Evolutionary conservation across 1,284 basidiomycete species (phyloP).

Genomic region (Malassezia sp.): DNA sequence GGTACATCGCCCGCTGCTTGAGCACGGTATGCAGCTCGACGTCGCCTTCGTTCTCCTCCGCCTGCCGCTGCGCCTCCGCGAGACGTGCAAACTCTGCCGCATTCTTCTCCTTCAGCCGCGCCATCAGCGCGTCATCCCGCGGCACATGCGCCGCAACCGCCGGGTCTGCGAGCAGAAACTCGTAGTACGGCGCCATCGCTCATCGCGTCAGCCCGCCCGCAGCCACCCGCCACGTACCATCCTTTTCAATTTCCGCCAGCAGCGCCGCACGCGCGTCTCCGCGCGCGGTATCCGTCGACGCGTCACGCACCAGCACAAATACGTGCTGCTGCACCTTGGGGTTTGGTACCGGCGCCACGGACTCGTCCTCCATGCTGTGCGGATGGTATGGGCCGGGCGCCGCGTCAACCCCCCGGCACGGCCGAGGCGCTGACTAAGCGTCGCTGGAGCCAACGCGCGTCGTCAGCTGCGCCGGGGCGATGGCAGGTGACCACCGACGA

Average conservation of each 20-base stretch:
- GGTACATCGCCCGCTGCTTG: conserved; percentile 71
- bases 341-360: conserved; percentile 40
- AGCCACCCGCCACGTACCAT: conserved; percentile 54
- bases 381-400: conserved; percentile 11
- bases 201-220: conserved; percentile 13
- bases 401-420: conserved; percentile 3
- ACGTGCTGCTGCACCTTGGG: conserved; percentile 41
- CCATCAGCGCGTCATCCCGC: conserved; percentile 56
- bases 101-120: conserved; percentile 64
- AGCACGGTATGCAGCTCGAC: conserved; percentile 81
- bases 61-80: conserved; percentile 69
- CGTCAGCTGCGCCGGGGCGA: background rate
- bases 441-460: conserved; percentile 10
- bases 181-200: conserved; percentile 45
- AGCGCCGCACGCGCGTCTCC: conserved; percentile 51
- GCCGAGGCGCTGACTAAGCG: conserved; percentile 13
- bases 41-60: conserved; percentile 82
- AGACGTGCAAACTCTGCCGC: conserved; percentile 63
- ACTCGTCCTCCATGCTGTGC: conserved; percentile 41
- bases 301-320: conserved; percentile 46
- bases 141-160: conserved; percentile 40
- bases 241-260: conserved; percentile 67
- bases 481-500: background rate
- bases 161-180: conserved; percentile 32
- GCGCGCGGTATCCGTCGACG: conserved; percentile 51